These are phyloP conservation scores for Arabis hirsuta DNA, from an alignment of 345 rosid species.

Conservation along the genomic window DNA sequence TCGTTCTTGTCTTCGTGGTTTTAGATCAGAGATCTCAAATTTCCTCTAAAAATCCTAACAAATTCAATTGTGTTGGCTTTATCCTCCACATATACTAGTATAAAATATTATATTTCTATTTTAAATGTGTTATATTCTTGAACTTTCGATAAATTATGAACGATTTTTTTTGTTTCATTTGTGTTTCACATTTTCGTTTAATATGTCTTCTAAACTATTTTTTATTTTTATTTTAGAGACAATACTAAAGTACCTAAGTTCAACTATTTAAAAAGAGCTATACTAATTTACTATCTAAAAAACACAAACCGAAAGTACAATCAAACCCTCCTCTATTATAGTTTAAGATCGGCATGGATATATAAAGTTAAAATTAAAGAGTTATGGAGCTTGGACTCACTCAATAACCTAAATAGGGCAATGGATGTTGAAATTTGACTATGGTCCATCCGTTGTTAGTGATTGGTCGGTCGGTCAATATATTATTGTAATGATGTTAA, in stretches of 20 bases:
- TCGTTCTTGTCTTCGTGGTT: no score
- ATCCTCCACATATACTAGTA: background rate
- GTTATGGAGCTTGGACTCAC: conserved; percentile 35
- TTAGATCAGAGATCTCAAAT: no score
- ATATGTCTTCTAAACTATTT: background rate
- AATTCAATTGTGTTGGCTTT: no score
- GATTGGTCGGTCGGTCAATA: conserved; percentile 45
- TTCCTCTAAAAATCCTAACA: no score
- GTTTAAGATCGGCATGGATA: conserved; percentile 31
- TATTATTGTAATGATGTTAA: conserved; percentile 38
- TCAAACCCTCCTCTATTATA: background rate
- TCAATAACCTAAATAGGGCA: conserved; percentile 35
- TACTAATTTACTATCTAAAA: conserved; percentile 1
- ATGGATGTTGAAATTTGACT: conserved; percentile 44
- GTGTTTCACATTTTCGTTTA: background rate
- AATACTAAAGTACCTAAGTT: background rate
- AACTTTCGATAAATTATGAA: background rate
- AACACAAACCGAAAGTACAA: conserved; percentile 23
- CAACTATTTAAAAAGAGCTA: background rate
- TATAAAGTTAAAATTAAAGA: conserved; percentile 31
- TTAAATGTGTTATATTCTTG: background rate
- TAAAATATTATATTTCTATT: background rate
- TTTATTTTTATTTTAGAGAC: background rate
- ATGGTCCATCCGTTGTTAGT: conserved; percentile 43
- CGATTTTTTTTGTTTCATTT: background rate